Conservation (phyloP, 2,329 filamentous ascomycete genomes). For the Neurospora sp. region DNA sequence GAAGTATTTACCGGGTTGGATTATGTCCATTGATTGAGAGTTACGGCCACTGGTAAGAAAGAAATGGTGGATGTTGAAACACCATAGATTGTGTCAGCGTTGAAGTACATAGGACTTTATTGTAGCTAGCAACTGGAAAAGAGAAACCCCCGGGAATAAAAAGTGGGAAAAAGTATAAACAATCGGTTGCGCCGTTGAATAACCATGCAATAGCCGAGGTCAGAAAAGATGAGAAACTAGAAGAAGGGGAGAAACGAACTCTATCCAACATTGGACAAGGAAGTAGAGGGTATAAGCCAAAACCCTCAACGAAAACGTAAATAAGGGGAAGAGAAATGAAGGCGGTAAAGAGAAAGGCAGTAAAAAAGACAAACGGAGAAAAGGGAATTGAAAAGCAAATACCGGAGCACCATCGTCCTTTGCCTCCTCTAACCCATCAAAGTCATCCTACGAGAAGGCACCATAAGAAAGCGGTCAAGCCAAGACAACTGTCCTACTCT, state of each 20-base stretch:
- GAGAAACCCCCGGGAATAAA: neutral
- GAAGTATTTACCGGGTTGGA: too few relatives aligned
- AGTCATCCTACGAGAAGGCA: neutral
- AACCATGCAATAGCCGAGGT: neutral
- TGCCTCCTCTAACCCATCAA: neutral
- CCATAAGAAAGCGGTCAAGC: conserved; percentile 1
- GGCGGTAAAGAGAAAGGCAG: neutral
- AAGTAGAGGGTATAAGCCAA: neutral
- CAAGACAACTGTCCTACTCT: conserved; percentile 10
- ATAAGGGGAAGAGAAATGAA: neutral
- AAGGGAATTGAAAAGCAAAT: neutral
- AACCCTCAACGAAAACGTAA: neutral
- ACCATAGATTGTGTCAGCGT: neutral
- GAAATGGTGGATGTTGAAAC: neutral
- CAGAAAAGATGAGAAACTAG: neutral
- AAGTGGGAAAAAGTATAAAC: neutral
- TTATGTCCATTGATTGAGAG: neutral
- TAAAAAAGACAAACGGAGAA: neutral
- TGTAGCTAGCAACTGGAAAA: neutral
- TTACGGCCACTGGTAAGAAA: neutral
- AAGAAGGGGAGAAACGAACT: neutral
- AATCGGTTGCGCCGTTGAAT: neutral
- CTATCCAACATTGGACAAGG: neutral
- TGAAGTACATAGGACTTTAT: neutral
- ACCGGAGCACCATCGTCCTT: neutral